phyloP scores from a whole-genome alignment of 768 basidiomycete species.

The Hericium alpestre region DNA sequence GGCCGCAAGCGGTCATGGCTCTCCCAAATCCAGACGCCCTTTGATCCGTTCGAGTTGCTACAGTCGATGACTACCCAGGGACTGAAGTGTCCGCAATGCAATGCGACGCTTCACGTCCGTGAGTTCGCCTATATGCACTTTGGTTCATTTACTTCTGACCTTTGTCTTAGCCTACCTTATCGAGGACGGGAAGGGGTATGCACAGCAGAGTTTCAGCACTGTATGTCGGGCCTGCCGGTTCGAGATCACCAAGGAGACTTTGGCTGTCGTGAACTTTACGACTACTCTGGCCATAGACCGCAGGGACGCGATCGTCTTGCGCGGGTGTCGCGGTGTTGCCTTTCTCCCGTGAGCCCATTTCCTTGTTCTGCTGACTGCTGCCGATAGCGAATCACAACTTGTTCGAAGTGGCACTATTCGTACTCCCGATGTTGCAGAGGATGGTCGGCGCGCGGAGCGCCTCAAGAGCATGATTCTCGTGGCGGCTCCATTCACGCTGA shows the following conservation, averaged over 20 bases:
- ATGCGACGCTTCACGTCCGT: conserved; percentile 19
- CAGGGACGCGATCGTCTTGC: too few relatives aligned
- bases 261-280: conserved; percentile 32
- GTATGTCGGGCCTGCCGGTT: conserved; percentile 28
- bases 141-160: background rate
- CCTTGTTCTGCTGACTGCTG: background rate
- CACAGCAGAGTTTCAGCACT: conserved; percentile 28
- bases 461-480: background rate
- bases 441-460: background rate
- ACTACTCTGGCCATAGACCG: conserved; percentile 27
- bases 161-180: conserved; percentile 25
- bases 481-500: background rate
- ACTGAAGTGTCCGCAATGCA: conserved; percentile 27
- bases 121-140: conserved; percentile 10
- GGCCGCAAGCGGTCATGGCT: conserved; percentile 10
- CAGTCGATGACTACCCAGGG: conserved; percentile 12
- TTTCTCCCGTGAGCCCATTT: conserved; percentile 24
- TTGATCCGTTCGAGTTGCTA: conserved; percentile 25
- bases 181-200: conserved; percentile 33
- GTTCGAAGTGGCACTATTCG: background rate
- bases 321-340: background rate
- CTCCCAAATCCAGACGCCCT: conserved; percentile 14
- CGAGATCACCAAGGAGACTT: conserved; percentile 28
- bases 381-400: background rate
- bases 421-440: background rate